These are phyloP conservation scores for Lentinula aciculospora DNA, from an alignment of 768 basidiomycete genomes.

Conservation along the genomic window DNA sequence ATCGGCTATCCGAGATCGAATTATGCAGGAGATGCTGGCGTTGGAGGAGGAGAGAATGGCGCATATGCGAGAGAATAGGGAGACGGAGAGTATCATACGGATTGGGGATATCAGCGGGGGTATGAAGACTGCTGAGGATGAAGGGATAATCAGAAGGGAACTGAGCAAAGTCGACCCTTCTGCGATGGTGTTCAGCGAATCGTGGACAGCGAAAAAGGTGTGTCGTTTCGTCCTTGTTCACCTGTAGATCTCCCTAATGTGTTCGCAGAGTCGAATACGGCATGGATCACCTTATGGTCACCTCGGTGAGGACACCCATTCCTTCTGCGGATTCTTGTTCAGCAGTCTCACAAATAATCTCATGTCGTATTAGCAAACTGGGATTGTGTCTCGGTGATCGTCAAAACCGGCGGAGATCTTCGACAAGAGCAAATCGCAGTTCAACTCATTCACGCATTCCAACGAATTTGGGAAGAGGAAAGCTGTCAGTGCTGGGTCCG, in stretches of 20 bases:
- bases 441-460: slow-evolving; percentile 90
- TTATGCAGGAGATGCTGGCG: slow-evolving; percentile 98
- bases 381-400: slow-evolving; percentile 95
- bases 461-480: slow-evolving; percentile 93
- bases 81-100: slow-evolving; percentile 63
- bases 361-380: slow-evolving; percentile 48
- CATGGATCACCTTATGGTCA: slow-evolving; percentile 95
- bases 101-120: slow-evolving; percentile 45
- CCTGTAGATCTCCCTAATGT: neutral
- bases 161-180: slow-evolving; percentile 95
- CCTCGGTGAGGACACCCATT: slow-evolving; percentile 49
- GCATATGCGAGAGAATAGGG: slow-evolving; percentile 71
- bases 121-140: slow-evolving; percentile 79
- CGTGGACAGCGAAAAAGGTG: slow-evolving; percentile 92
- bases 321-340: neutral
- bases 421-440: slow-evolving; percentile 97
- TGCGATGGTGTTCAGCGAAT: slow-evolving; percentile 92
- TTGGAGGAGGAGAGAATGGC: slow-evolving; percentile 96
- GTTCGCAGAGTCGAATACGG: slow-evolving; percentile 73
- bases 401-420: slow-evolving; percentile 95
- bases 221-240: slow-evolving; percentile 4
- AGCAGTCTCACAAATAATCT: neutral
- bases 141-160: slow-evolving; percentile 88
- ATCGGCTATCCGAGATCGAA: slow-evolving; percentile 84
- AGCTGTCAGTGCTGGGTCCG: slow-evolving; percentile 89